These are phyloP conservation scores for Cryptomeria japonica DNA, from an alignment of 75 land plant species.

Conservation along the genomic window DNA sequence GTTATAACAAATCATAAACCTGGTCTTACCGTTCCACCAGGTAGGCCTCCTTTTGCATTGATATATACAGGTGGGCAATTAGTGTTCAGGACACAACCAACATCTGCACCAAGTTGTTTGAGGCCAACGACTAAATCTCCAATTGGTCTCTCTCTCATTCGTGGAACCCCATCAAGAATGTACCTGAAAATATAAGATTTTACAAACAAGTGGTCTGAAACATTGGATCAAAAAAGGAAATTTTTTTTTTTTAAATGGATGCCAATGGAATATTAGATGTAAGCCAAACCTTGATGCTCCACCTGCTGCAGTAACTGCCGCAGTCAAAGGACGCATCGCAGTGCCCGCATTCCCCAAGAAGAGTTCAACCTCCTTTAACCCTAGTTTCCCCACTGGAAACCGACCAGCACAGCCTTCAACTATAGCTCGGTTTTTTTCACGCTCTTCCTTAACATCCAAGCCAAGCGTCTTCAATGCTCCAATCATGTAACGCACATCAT, in stretches of 20 bases:
- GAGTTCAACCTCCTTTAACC: slow-evolving; percentile 53
- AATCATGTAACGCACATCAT: slow-evolving; percentile 94
- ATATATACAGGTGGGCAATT: slow-evolving; percentile 92
- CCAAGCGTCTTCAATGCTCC: slow-evolving; percentile 85
- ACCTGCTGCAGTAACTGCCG: slow-evolving; percentile 94
- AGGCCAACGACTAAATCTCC: slow-evolving; percentile 84
- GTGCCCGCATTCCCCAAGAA: slow-evolving; percentile 98
- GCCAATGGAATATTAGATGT: background rate
- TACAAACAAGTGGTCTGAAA: background rate
- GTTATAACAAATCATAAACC: background rate
- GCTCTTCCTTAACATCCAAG: slow-evolving; percentile 68
- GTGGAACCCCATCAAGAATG: slow-evolving; percentile 91
- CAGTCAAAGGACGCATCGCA: slow-evolving; percentile 97
- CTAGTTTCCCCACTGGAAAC: slow-evolving; percentile 70
- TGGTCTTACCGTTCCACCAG: slow-evolving; percentile 81
- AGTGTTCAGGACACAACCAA: slow-evolving; percentile 69
- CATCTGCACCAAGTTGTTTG: slow-evolving; percentile 97
- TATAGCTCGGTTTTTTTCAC: slow-evolving; percentile 40
- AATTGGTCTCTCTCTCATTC: slow-evolving; percentile 98
- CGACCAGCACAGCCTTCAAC: slow-evolving; percentile 82
- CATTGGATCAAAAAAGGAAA: background rate
- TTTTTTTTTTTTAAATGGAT: background rate
- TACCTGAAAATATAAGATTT: slow-evolving; percentile 49
- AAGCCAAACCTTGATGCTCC: slow-evolving; percentile 78
- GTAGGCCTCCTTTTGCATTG: slow-evolving; percentile 83